phyloP scores from a whole-genome alignment of 2,329 filamentous ascomycete species.

The Arthrobotrys pseudoclavata region DNA sequence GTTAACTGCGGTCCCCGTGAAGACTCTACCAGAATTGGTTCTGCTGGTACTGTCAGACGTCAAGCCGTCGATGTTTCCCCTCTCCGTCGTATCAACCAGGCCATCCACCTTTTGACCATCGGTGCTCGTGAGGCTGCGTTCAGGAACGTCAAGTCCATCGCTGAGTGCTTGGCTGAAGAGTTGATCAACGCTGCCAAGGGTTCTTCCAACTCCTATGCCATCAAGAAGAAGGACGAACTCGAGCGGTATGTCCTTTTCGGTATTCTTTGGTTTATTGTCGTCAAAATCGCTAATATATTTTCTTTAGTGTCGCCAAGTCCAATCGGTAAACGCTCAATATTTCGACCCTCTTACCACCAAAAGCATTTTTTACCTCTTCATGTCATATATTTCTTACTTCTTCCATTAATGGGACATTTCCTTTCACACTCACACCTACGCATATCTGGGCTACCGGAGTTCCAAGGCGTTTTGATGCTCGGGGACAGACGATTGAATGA shows the following conservation, averaged over 20 bases:
- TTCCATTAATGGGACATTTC: constrained; percentile 57
- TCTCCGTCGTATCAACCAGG: constrained; percentile 99
- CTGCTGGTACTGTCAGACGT: constrained; percentile 98
- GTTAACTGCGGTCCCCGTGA: constrained; percentile 99
- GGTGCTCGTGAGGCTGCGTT: constrained; percentile 98
- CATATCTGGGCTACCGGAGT: constrained; percentile 41
- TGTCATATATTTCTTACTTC: constrained; percentile 59
- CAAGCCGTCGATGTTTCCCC: constrained; percentile 99
- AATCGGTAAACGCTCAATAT: constrained; percentile 84
- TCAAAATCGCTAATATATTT: constrained; percentile 22
- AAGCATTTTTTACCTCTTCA: constrained; percentile 49
- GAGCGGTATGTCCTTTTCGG: constrained; percentile 72
- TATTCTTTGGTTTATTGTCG: not conserved
- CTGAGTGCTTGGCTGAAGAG: constrained; percentile 99
- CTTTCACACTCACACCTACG: constrained; percentile 35
- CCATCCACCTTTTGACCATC: constrained; percentile 98
- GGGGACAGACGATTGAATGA: constrained; percentile 28
- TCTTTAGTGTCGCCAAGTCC: constrained; percentile 90
- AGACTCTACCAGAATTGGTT: constrained; percentile 99
- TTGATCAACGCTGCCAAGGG: constrained; percentile 99
- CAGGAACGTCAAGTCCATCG: constrained; percentile 99
- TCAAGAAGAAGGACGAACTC: constrained; percentile 99
- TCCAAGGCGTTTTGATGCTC: constrained; percentile 38
- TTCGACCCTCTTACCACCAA: constrained; percentile 39
- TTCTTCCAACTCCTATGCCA: constrained; percentile 95